These are phyloP conservation scores for Kalanchoe fedtschenkoi DNA, from an alignment of 164 flowering plant species.

Conservation along the genomic window DNA sequence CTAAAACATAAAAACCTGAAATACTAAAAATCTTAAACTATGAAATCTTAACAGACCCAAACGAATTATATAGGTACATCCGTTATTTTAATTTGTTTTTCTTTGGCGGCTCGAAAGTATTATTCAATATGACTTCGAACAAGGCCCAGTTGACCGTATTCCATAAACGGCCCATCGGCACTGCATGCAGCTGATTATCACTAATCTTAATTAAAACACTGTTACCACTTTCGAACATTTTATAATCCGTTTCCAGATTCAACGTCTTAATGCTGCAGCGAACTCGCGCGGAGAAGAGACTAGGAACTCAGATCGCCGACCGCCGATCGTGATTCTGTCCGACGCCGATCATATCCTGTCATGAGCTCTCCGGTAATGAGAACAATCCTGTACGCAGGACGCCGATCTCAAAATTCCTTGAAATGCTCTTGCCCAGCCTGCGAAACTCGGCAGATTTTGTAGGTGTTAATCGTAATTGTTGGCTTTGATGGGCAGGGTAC, in stretches of 20 bases:
- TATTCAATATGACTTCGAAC: too few relatives aligned
- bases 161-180: too few relatives aligned
- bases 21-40: too few relatives aligned
- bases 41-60: too few relatives aligned
- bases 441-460: neutral
- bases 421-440: neutral
- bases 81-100: too few relatives aligned
- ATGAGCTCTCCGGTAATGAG: neutral
- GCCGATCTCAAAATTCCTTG: neutral
- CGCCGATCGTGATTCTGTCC: neutral
- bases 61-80: too few relatives aligned
- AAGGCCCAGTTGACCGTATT: neutral
- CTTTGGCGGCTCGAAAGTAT: too few relatives aligned
- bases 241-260: neutral
- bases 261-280: neutral
- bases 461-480: neutral
- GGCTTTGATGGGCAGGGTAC: constrained; percentile 24
- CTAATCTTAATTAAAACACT: neutral
- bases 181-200: neutral
- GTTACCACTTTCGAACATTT: too few relatives aligned
- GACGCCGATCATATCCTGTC: neutral
- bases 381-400: neutral
- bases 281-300: neutral
- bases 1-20: too few relatives aligned
- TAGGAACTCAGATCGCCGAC: neutral